Percentiles rank a stretch among this genome's conserved stretches.
phyloP scores from a whole-genome alignment of 1,284 basidiomycete species.

The Ustilago hordei region DNA sequence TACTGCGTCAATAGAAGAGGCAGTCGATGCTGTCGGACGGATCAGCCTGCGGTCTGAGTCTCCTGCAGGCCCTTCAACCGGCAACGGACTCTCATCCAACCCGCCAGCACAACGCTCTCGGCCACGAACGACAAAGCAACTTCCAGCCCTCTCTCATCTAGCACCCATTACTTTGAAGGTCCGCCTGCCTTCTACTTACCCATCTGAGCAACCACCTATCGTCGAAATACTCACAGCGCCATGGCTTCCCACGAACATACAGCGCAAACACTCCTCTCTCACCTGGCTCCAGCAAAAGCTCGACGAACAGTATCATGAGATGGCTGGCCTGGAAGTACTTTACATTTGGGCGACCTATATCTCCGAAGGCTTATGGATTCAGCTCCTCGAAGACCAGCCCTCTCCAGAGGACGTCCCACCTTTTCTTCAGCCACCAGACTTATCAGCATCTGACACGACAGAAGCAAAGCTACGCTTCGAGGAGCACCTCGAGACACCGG shows the following conservation, averaged over 20 bases:
- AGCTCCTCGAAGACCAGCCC: constrained; percentile 17
- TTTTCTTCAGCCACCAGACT: constrained; percentile 6
- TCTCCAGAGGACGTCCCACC: neutral
- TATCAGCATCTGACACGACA: neutral
- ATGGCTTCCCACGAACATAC: constrained; percentile 23
- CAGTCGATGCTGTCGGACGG: neutral
- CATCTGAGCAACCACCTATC: constrained; percentile 22
- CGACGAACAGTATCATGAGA: constrained; percentile 30
- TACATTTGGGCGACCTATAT: constrained; percentile 46
- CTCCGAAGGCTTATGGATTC: constrained; percentile 38
- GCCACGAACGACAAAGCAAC: constrained; percentile 5
- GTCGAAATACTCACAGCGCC: constrained; percentile 32
- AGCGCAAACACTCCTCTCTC: neutral
- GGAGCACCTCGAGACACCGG: constrained; percentile 15
- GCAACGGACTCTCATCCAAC: neutral
- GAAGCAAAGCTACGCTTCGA: constrained; percentile 20
- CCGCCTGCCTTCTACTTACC: constrained; percentile 35
- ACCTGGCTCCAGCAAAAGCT: constrained; percentile 34
- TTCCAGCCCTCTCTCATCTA: constrained; percentile 28
- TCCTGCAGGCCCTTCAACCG: neutral
- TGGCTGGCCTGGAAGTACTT: constrained; percentile 40
- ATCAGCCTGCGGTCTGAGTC: neutral
- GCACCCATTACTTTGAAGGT: constrained; percentile 36
- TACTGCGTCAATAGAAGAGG: neutral
- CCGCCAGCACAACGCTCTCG: neutral